Percentiles rank a stretch among this genome's conserved stretches.
Conservation (phyloP, 1,139 yeast species). For the Candida glucosophila region DNA sequence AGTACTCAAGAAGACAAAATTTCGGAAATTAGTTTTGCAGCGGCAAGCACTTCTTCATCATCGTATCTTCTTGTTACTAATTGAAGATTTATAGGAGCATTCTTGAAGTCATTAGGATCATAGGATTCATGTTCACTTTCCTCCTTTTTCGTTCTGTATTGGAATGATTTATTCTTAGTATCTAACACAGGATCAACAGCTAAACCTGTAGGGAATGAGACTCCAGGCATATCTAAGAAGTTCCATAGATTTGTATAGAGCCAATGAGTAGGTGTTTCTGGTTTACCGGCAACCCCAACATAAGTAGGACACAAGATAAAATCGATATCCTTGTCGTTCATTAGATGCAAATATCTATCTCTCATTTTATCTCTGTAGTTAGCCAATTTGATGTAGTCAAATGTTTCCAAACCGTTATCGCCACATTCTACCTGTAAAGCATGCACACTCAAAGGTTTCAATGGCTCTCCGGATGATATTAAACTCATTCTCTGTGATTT, state of each 20-base stretch:
- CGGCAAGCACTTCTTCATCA: conserved; percentile 41
- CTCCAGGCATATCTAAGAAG: conserved; percentile 14
- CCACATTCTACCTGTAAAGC: conserved; percentile 32
- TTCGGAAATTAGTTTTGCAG: conserved; percentile 1
- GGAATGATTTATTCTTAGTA: conserved; percentile 1
- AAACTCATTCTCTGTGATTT: conserved; percentile 5
- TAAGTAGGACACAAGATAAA: conserved; percentile 9
- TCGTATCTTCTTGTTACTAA: conserved; percentile 42
- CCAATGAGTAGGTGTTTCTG: conserved; percentile 14
- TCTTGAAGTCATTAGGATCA: conserved; percentile 29
- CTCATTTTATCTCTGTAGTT: conserved; percentile 36
- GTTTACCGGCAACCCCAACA: conserved; percentile 14
- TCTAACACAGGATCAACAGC: conserved; percentile 2
- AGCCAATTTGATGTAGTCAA: conserved; percentile 31
- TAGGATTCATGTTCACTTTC: conserved; percentile 4
- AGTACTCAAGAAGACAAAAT: too few species aligned
- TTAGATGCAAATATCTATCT: conserved; percentile 21
- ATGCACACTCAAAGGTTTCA: conserved; percentile 7
- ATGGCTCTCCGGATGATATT: conserved; percentile 12
- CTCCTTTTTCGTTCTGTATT: too few species aligned
- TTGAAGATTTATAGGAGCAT: conserved; percentile 48
- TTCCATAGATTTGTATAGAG: conserved; percentile 16
- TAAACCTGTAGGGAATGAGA: conserved; percentile 11
- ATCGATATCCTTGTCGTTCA: conserved; percentile 2
- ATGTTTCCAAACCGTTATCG: conserved; percentile 22